Conservation (phyloP, 768 basidiomycete genomes). For the Leccinum ochraceum region DNA sequence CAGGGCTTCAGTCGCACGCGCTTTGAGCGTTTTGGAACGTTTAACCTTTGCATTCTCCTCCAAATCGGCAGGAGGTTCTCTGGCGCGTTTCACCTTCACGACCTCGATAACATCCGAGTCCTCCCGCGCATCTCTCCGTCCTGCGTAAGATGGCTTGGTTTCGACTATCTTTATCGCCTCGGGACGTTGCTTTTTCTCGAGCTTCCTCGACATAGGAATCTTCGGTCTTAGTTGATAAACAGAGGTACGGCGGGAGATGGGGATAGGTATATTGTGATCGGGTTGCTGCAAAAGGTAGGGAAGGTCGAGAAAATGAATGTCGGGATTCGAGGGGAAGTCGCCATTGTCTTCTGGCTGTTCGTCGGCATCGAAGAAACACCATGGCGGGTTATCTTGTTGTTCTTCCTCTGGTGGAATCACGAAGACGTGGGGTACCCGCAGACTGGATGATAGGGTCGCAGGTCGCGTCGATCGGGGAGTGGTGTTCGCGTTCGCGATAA, state of each 20-base stretch:
- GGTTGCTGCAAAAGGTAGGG: constrained; percentile 27
- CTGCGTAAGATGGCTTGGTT: constrained; percentile 16
- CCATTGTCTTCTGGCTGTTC: constrained; percentile 24
- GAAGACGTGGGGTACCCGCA: constrained; percentile 50
- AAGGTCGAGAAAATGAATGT: constrained; percentile 37
- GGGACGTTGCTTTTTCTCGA: constrained; percentile 34
- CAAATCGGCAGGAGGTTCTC: constrained; percentile 23
- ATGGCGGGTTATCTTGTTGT: constrained; percentile 44
- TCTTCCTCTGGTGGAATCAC: constrained; percentile 63
- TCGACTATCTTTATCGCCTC: constrained; percentile 28
- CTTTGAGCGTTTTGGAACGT: constrained; percentile 44
- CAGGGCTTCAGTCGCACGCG: constrained; percentile 49
- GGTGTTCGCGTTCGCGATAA: constrained; percentile 13
- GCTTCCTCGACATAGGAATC: constrained; percentile 18
- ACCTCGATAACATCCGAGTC: constrained; percentile 57
- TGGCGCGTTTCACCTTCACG: constrained; percentile 51
- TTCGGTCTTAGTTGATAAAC: constrained; percentile 14
- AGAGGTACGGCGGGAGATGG: constrained; percentile 8
- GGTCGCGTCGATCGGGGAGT: constrained; percentile 20
- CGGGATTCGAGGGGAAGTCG: constrained; percentile 19
- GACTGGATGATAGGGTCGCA: constrained; percentile 1
- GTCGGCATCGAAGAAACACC: constrained; percentile 59
- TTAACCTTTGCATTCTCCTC: constrained; percentile 30
- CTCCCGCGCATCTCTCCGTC: constrained; percentile 43
- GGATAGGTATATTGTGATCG: constrained; percentile 5